Conservation (phyloP, 2,329 filamentous ascomycete species). For the Aspergillus brasiliensis region DNA sequence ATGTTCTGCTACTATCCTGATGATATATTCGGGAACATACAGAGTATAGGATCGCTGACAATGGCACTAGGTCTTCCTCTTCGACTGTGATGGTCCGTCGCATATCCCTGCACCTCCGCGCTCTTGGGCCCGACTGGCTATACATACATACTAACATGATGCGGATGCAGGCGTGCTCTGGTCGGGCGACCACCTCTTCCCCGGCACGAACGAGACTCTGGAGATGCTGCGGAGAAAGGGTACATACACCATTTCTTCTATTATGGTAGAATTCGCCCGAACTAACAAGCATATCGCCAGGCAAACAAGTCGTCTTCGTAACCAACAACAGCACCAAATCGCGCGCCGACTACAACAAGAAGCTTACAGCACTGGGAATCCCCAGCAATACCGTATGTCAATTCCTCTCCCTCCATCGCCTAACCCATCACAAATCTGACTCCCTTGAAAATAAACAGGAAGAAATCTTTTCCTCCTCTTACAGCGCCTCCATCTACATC, state of each 20-base stretch:
- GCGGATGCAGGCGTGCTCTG: conserved; percentile 78
- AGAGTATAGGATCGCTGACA: conserved; percentile 21
- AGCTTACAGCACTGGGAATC: conserved; percentile 80
- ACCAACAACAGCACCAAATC: conserved; percentile 99
- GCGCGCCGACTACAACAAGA: conserved; percentile 87
- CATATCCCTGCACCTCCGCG: background rate
- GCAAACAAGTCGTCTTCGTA: conserved; percentile 91
- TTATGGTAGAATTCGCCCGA: background rate
- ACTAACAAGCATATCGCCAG: conserved; percentile 49
- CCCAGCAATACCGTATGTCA: conserved; percentile 63
- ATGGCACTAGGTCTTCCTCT: conserved; percentile 72
- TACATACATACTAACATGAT: conserved; percentile 20
- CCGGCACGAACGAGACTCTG: conserved; percentile 81
- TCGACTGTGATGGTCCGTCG: conserved; percentile 89
- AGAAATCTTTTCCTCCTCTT: conserved; percentile 94
- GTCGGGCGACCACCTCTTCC: conserved; percentile 90
- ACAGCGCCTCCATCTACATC: conserved; percentile 95
- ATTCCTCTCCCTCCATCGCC: background rate
- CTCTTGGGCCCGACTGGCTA: conserved; percentile 5
- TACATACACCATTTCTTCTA: too few species aligned
- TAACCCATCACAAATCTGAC: conserved; percentile 1
- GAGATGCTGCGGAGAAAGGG: conserved; percentile 80
- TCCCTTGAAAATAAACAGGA: conserved; percentile 53
- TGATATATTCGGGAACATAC: background rate
- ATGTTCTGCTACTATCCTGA: background rate